A percentile compares a stretch with the other conserved stretches of the same genome.
Conservation (phyloP, 306 rosid species). For the Datisca glomerata region DNA sequence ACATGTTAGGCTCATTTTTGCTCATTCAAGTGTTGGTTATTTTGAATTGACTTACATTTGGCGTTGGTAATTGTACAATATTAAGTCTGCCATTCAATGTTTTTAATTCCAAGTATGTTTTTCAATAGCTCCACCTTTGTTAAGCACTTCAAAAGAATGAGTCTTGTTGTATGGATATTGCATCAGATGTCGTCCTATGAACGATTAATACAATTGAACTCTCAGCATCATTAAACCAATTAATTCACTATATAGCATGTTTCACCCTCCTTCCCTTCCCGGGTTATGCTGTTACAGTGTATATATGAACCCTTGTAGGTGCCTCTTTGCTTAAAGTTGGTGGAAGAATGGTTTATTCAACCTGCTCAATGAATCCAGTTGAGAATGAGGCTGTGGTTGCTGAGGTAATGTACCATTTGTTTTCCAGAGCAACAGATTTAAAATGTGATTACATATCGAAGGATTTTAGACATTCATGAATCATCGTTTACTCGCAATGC, state of each 20-base stretch:
- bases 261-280: no score
- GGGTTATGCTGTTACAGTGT: not conserved
- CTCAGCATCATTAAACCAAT: no score
- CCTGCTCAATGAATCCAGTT: slow-evolving; percentile 97
- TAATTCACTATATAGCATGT: no score
- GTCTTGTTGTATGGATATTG: not conserved
- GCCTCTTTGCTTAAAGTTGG: slow-evolving; percentile 79
- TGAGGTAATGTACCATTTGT: slow-evolving; percentile 42
- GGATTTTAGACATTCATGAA: no score
- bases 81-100: no score
- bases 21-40: no score
- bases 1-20: no score
- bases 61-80: no score
- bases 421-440: not conserved
- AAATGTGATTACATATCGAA: slow-evolving; percentile 1
- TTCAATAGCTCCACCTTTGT: not conserved
- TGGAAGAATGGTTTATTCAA: slow-evolving; percentile 94
- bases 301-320: slow-evolving; percentile 41
- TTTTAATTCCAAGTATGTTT: no score
- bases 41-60: no score
- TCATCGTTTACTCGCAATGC: no score
- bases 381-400: slow-evolving; percentile 98
- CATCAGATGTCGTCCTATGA: not conserved
- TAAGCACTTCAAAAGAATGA: not conserved
- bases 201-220: not conserved